Percentiles rank a stretch among this genome's conserved stretches.
phyloP scores from a whole-genome alignment of 768 basidiomycete species.

The Mycena haematopus region DNA sequence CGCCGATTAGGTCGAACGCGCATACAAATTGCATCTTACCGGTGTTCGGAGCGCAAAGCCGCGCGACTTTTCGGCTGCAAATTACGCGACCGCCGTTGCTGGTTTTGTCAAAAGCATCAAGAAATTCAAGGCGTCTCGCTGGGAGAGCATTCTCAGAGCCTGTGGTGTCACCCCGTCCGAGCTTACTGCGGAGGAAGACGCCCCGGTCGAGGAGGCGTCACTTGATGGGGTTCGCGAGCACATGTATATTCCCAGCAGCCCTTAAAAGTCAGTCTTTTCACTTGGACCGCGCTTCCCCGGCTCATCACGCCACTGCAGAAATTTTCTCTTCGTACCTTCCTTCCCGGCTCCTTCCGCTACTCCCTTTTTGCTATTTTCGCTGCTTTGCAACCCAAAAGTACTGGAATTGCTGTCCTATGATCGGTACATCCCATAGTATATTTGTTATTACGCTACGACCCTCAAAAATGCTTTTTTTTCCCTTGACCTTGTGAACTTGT shows the following conservation, averaged over 20 bases:
- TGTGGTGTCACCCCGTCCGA: neutral
- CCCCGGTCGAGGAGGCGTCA: neutral
- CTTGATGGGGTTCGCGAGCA: neutral
- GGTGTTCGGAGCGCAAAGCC: neutral
- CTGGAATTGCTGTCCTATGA: no score
- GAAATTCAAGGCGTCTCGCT: neutral
- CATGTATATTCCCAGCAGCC: neutral
- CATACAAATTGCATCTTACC: neutral
- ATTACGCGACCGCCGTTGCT: neutral
- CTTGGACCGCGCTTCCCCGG: no score
- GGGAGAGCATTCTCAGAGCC: neutral
- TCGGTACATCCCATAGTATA: no score
- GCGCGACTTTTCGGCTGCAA: neutral
- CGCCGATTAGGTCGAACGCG: neutral
- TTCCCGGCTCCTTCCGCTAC: no score
- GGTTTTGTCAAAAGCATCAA: neutral
- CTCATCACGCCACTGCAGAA: no score
- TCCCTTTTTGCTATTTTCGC: no score
- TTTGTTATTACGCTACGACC: no score
- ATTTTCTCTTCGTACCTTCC: neutral
- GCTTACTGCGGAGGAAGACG: neutral
- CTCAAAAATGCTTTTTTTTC: no score
- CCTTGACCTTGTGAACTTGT: no score
- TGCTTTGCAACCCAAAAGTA: no score
- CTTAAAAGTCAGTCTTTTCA: neutral